phyloP scores from a whole-genome alignment of 2,329 filamentous ascomycete species.

The Cadophora gregata region DNA sequence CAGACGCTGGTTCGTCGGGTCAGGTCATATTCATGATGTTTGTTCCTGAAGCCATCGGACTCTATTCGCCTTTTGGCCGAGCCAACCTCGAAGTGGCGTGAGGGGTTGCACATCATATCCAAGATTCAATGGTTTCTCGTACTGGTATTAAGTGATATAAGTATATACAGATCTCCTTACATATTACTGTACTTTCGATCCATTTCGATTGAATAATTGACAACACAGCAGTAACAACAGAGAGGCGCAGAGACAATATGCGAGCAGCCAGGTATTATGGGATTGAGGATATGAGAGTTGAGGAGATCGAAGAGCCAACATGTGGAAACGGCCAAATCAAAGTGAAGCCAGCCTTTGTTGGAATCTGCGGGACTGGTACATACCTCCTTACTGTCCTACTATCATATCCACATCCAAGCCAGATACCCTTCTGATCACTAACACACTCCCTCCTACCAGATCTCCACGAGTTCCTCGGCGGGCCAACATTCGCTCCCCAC shows the following conservation, averaged over 20 bases:
- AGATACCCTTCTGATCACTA: background rate
- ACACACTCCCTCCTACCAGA: slow-evolving; percentile 42
- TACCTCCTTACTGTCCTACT: slow-evolving; percentile 3
- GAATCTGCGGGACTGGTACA: slow-evolving; percentile 56
- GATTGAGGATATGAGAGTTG: slow-evolving; percentile 60
- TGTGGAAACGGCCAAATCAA: slow-evolving; percentile 58
- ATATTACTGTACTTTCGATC: background rate
- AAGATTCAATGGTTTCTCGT: background rate
- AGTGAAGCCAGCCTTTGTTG: slow-evolving; percentile 54
- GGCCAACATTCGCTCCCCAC: slow-evolving; percentile 54
- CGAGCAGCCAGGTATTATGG: slow-evolving; percentile 61
- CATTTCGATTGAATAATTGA: background rate
- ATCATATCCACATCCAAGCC: background rate
- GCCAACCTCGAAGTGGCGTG: slow-evolving; percentile 21
- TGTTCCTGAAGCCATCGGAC: background rate
- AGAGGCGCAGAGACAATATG: slow-evolving; percentile 49
- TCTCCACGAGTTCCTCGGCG: slow-evolving; percentile 58
- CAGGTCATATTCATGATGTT: background rate
- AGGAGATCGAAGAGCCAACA: slow-evolving; percentile 54
- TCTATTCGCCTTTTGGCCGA: slow-evolving; percentile 14
- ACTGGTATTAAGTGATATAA: background rate
- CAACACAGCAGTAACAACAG: slow-evolving; percentile 15
- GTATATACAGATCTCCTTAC: background rate
- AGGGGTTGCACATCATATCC: slow-evolving; percentile 13
- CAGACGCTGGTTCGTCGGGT: background rate